A percentile compares a stretch with the other conserved stretches of the same genome.
Conservation (phyloP, 345 rosid species). For the Mallotus nudiflorus region DNA sequence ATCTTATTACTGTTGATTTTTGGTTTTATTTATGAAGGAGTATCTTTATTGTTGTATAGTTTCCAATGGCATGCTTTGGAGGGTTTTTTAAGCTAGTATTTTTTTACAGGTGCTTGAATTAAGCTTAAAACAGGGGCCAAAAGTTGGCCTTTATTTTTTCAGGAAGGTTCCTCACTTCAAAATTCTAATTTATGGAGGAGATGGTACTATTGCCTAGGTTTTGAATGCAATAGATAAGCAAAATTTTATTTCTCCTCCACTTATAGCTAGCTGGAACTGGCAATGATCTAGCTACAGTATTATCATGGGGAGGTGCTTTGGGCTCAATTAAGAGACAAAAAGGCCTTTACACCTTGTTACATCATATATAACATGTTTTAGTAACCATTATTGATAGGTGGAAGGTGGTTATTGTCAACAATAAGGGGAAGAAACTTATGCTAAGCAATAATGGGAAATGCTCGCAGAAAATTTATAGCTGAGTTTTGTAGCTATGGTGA, state of each 20-base stretch:
- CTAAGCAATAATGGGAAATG: slow-evolving; percentile 48
- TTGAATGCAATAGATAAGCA: slow-evolving; percentile 70
- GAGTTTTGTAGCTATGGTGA: slow-evolving; percentile 65
- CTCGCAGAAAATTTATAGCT: slow-evolving; percentile 51
- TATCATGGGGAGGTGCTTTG: slow-evolving; percentile 84
- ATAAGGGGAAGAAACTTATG: slow-evolving; percentile 49
- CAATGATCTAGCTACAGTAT: slow-evolving; percentile 77
- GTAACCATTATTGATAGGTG: slow-evolving; percentile 84
- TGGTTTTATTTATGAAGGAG: neutral
- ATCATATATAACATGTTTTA: slow-evolving; percentile 73
- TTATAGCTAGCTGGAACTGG: slow-evolving; percentile 85
- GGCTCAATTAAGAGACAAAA: slow-evolving; percentile 63
- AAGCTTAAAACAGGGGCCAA: slow-evolving; percentile 72
- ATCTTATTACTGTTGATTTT: neutral
- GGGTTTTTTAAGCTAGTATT: neutral
- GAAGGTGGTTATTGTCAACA: slow-evolving; percentile 46
- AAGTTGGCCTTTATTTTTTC: slow-evolving; percentile 66
- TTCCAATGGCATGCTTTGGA: neutral
- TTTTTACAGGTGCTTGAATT: slow-evolving; percentile 66
- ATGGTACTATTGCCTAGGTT: slow-evolving; percentile 89
- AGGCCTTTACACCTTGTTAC: slow-evolving; percentile 60
- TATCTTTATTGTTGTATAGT: neutral
- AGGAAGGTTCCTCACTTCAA: slow-evolving; percentile 62
- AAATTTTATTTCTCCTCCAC: slow-evolving; percentile 77
- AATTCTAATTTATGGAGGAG: slow-evolving; percentile 83